Evolutionary conservation across 306 rosid genomes (phyloP).

Genomic region (Astragalus glycyphyllos): DNA sequence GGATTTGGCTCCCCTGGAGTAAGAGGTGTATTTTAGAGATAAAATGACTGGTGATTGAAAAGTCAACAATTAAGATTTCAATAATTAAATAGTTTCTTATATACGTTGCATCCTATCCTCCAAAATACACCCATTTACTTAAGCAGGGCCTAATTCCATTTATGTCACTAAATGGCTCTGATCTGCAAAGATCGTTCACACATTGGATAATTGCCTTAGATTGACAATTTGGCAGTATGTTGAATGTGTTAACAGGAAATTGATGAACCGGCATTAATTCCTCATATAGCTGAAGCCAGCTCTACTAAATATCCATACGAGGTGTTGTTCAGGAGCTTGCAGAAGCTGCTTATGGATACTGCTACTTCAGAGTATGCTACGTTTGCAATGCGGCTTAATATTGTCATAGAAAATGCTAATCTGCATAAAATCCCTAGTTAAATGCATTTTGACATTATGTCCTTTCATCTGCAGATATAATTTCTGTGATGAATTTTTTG

Average conservation of each 20-base stretch:
- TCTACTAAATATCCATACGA: constrained; percentile 83
- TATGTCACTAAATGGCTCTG: constrained; percentile 2
- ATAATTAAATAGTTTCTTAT: constrained; percentile 7
- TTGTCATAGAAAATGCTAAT: constrained; percentile 25
- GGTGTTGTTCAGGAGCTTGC: constrained; percentile 90
- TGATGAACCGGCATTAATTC: constrained; percentile 89
- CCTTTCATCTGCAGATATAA: constrained; percentile 66
- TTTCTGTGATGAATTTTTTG: constrained; percentile 82
- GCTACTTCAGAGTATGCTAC: constrained; percentile 87
- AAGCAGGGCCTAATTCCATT: constrained; percentile 8
- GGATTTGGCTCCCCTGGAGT: constrained; percentile 24
- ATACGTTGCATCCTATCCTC: not conserved
- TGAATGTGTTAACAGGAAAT: constrained; percentile 61
- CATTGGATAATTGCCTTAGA: constrained; percentile 22
- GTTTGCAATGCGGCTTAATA: constrained; percentile 45
- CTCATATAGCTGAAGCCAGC: constrained; percentile 94
- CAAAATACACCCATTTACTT: not conserved
- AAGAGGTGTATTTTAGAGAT: constrained; percentile 1
- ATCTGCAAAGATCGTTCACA: constrained; percentile 9
- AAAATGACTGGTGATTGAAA: constrained; percentile 3
- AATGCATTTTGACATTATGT: constrained; percentile 35
- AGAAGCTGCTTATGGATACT: constrained; percentile 89
- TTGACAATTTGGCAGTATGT: constrained; percentile 6
- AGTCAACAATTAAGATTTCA: not conserved
- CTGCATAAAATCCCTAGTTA: constrained; percentile 13